Base-by-base conservation (phyloP, 139 green algal genomes). In the Zygnema cylindricum region DNA sequence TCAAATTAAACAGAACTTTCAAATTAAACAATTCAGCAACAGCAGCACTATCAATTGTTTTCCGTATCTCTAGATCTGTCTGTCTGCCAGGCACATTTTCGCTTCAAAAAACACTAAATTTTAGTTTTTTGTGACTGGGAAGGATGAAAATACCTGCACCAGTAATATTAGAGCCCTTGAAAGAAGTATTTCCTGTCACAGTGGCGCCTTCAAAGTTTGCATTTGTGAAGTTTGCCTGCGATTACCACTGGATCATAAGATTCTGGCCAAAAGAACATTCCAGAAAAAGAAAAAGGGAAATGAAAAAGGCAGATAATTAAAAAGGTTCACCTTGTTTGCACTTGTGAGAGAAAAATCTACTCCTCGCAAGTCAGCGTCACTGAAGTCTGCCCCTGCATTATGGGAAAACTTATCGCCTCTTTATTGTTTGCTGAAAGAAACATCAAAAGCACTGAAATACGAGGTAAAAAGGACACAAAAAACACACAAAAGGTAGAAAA, bases 161-260 rank as follows among this genome's bases (percentile, higher is more conserved):
- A 0, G 42, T 90, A 25, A 91, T 86, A 33, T 38, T 91, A 38
- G 87, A 33, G 1, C 82, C 87, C 25, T 91, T 89, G 83, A 91
- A 91, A 35, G 69, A 87, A 63, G 86, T 91, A 82, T 91, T 90
- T 43, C 85, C 43, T 2, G 82, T 91, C 35, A 91, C 85, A 32
- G 83, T 77, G 32, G 43, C 41, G 87, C 87, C 85, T 69, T 90
- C 83, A 21, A 90, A 39, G 55, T 79, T 49, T 35, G 87, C 87
- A 86, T 91, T 91, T 16, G 85, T 92, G 85, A 91, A 91, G 69
- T 86, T 91, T 43, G 84, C 83, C 87, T 90, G 85, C 77, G 25
- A 69, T 32, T 7, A 43, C 22, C 30, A n/a, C n/a, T n/a, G n/a
- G n/a, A n/a, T n/a, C n/a, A n/a, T n/a, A n/a, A n/a, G n/a, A n/a